A percentile compares a stretch with the other conserved stretches of the same genome.
Evolutionary conservation across 176 grass and related monocot genomes (phyloP).

Genomic region (Carex kokanica): DNA sequence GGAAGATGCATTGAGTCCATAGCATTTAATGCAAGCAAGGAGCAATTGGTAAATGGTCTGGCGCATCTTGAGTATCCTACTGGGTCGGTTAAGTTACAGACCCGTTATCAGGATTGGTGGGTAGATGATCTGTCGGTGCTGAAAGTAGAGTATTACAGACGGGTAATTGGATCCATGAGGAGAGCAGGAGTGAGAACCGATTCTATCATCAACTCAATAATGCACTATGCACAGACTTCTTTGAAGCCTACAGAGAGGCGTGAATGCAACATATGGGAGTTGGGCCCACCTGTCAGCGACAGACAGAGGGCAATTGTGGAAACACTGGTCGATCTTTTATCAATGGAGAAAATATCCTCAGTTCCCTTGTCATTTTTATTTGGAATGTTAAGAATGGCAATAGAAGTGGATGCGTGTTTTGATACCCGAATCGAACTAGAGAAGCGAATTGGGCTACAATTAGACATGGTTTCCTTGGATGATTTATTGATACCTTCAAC

Average conservation of each 20-base stretch:
- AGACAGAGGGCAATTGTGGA: constrained; percentile 57
- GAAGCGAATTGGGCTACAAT: constrained; percentile 66
- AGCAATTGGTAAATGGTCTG: constrained; percentile 47
- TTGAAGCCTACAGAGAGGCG: constrained; percentile 40
- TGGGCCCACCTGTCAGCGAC: constrained; percentile 56
- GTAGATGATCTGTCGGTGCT: constrained; percentile 45
- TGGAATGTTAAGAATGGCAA: constrained; percentile 89
- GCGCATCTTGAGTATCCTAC: constrained; percentile 37
- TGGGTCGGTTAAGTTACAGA: constrained; percentile 27
- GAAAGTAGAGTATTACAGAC: constrained; percentile 44
- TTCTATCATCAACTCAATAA: constrained; percentile 39
- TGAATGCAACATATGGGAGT: constrained; percentile 51
- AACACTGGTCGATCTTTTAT: constrained; percentile 59
- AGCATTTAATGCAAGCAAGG: constrained; percentile 48
- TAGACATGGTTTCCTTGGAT: constrained; percentile 80
- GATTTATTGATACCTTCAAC: constrained; percentile 71
- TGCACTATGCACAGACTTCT: constrained; percentile 53
- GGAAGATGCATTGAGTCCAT: constrained; percentile 47
- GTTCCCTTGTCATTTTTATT: constrained; percentile 80
- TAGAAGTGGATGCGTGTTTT: constrained; percentile 55
- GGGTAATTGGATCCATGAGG: constrained; percentile 50
- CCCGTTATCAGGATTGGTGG: constrained; percentile 53
- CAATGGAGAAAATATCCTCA: constrained; percentile 64
- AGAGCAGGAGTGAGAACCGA: constrained; percentile 45
- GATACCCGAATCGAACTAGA: constrained; percentile 72